A percentile compares a stretch with the other conserved stretches of the same genome.
Evolutionary conservation across 495 filamentous ascomycete genomes (phyloP).

Genomic region (Neurospora sp.): DNA sequence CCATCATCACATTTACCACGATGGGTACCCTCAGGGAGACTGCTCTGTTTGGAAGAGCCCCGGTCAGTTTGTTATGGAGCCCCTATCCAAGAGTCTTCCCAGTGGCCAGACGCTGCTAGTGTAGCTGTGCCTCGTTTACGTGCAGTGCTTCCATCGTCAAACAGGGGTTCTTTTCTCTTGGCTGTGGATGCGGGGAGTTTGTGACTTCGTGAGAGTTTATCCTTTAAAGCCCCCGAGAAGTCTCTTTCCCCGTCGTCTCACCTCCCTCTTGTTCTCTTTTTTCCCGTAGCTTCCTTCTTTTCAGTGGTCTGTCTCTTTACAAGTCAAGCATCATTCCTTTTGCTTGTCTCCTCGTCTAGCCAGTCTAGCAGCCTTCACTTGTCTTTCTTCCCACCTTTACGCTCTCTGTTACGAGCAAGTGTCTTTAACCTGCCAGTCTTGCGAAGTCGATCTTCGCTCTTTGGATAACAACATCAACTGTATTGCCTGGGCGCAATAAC

Average conservation of each 20-base stretch:
- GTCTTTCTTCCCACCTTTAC: constrained; percentile 19
- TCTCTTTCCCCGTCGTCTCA: constrained; percentile 3
- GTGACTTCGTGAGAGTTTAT: background rate
- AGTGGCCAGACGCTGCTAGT: background rate
- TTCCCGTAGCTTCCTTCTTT: constrained; percentile 10
- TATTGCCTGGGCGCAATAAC: constrained; percentile 14
- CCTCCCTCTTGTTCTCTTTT: constrained; percentile 9
- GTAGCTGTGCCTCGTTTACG: background rate
- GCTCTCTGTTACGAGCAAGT: constrained; percentile 29
- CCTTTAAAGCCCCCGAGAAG: constrained; percentile 12
- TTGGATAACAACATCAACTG: constrained; percentile 10
- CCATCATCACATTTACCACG: background rate
- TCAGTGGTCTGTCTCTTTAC: constrained; percentile 18
- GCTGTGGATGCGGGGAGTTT: background rate
- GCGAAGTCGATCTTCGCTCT: constrained; percentile 42
- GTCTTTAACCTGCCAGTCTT: constrained; percentile 27
- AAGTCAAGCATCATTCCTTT: constrained; percentile 26
- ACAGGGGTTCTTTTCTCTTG: background rate
- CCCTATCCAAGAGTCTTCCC: background rate
- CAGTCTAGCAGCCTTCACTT: constrained; percentile 23
- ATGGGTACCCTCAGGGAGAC: background rate
- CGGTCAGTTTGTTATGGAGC: background rate
- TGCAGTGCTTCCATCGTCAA: background rate
- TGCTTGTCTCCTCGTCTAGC: constrained; percentile 21
- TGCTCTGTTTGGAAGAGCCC: background rate